Base-by-base conservation (phyloP, 257 asterid species). In the Solanum tarijense region DNA sequence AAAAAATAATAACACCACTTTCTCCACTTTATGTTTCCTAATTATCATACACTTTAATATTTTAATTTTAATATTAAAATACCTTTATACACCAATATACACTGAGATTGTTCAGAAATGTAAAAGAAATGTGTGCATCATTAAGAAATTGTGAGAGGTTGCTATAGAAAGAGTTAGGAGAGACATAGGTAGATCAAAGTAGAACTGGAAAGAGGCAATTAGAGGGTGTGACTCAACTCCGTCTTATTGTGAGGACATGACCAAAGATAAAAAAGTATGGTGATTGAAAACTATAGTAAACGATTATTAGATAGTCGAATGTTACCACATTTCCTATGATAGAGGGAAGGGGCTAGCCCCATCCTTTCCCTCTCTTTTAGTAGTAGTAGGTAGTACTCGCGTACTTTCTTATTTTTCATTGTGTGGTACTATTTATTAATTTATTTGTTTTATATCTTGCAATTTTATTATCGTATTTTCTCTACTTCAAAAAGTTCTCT, bases 221-320 rank as follows among this genome's bases (percentile, higher is more conserved):
- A 60, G 12, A 60, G 31, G 29, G 27, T n/a, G 29, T 65, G 72
- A 65, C 31, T 62, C 6, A 62, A 62, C 31, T 62, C 16, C 1
- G 1, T 23, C 71, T n/a, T n/a, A 23, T 5, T 62, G 27, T 60
- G 14, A n/a, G 6, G 3, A 10, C 71, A 62, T 4, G 71, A 62
- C 2, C 11, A 23, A 7, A 58, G 5, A 21, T 62, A 10, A n/a
- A n/a, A n/a, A 65, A 0, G 1, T 5, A n/a, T 1, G 8, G 12
- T 9, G 2, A 0, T 62, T 2, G 16, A 62, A n/a, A 3, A 5
- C n/a, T 10, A n/a, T 4, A 62, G 1, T n/a, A n/a, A 4, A n/a
- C 16, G 7, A 1, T n/a, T 65, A 65, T 5, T 65, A 65, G 14
- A 0, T 9, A 62, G 7, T 62, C 3, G 6, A 23, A 21, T 23